phyloP scores from a whole-genome alignment of 2,329 filamentous ascomycete species.

The Neofusicoccum kwambonambiense region DNA sequence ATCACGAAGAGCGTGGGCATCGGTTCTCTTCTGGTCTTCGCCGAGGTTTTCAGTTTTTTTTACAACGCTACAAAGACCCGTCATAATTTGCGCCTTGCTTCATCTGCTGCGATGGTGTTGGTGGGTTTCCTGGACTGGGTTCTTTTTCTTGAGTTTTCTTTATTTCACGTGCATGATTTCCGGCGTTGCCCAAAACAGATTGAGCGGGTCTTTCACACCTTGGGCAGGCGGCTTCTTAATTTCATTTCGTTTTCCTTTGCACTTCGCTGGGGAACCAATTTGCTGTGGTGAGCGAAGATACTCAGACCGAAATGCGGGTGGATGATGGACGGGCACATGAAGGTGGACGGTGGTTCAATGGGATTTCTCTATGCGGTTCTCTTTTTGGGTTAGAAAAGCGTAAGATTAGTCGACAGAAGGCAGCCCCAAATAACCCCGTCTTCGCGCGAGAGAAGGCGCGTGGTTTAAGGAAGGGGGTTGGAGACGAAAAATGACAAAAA shows the following conservation, averaged over 20 bases:
- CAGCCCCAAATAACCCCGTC: neutral
- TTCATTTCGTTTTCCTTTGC: neutral
- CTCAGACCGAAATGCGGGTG: neutral
- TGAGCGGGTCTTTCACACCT: neutral
- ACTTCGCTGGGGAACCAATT: neutral
- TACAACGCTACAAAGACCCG: constrained; percentile 10
- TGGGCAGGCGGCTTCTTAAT: constrained; percentile 1
- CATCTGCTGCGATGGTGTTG: constrained; percentile 12
- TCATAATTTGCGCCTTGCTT: constrained; percentile 5
- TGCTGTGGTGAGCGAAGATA: neutral
- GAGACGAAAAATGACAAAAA: constrained; percentile 7
- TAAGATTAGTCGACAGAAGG: neutral
- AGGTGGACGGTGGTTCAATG: neutral
- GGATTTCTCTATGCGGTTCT: too few species aligned
- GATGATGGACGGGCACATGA: neutral
- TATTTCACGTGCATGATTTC: constrained; percentile 8
- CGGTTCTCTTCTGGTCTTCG: neutral
- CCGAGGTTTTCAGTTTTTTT: neutral
- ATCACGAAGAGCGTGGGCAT: neutral
- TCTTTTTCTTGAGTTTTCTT: neutral
- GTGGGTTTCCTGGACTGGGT: neutral
- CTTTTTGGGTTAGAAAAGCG: neutral
- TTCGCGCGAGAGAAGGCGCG: neutral
- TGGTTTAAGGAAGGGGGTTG: neutral
- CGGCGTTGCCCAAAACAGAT: constrained; percentile 16